A percentile compares a stretch with the other conserved stretches of the same genome.
phyloP scores from a whole-genome alignment of 2,329 filamentous ascomycete species.

The Aspergillus sp. region DNA sequence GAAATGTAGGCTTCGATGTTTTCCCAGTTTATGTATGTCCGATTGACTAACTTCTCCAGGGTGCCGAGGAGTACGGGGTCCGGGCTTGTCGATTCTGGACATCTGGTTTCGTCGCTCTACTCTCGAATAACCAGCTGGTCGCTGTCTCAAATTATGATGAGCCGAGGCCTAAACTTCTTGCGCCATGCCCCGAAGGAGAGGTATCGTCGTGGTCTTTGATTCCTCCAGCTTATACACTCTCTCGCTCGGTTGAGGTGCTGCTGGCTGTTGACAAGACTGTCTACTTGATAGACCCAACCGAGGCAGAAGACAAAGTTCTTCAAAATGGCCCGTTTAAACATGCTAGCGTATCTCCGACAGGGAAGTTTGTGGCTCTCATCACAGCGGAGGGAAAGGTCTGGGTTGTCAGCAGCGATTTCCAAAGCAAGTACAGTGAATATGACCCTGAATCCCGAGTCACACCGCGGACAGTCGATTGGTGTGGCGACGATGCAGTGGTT shows the following conservation, averaged over 20 bases:
- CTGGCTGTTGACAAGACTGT: constrained; percentile 82
- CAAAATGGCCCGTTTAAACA: constrained; percentile 92
- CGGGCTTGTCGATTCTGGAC: constrained; percentile 89
- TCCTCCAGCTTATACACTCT: constrained; percentile 82
- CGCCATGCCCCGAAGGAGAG: constrained; percentile 70
- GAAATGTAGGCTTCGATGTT: constrained; percentile 56
- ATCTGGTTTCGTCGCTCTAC: constrained; percentile 85
- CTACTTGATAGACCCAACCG: constrained; percentile 80
- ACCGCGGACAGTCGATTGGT: constrained; percentile 91
- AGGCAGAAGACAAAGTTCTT: constrained; percentile 86
- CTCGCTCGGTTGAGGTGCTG: constrained; percentile 88
- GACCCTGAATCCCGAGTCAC: constrained; percentile 81
- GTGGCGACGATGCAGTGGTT: constrained; percentile 88
- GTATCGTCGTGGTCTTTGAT: constrained; percentile 89
- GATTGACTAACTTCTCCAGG: constrained; percentile 42
- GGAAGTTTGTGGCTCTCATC: constrained; percentile 83
- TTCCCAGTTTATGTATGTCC: too few species aligned
- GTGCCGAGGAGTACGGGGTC: constrained; percentile 84
- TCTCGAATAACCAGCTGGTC: constrained; percentile 83
- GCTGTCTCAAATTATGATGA: constrained; percentile 88
- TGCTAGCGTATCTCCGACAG: constrained; percentile 87
- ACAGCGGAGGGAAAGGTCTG: constrained; percentile 81
- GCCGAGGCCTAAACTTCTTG: constrained; percentile 80
- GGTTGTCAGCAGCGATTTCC: constrained; percentile 93
- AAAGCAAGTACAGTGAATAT: constrained; percentile 87